Evolutionary conservation across 2,329 filamentous ascomycete species (phyloP).

Genomic region (Magnaporthiopsis incrustans): DNA sequence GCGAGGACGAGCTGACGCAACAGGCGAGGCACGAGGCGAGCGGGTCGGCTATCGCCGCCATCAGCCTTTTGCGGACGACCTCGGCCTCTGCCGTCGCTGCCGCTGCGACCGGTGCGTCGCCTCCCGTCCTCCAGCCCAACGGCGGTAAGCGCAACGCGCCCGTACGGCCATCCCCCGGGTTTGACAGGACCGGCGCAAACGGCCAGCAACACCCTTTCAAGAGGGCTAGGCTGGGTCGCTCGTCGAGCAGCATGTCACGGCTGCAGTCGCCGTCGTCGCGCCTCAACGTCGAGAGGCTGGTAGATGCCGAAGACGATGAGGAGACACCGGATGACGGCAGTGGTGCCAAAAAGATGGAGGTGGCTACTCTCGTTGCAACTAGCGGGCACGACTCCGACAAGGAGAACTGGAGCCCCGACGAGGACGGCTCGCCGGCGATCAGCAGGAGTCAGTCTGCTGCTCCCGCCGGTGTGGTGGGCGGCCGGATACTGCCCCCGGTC

Average conservation of each 20-base stretch:
- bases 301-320: conserved; percentile 19
- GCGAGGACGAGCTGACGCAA: conserved; percentile 61
- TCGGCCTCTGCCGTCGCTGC: conserved; percentile 36
- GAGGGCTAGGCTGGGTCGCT: conserved; percentile 53
- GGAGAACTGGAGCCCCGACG: conserved; percentile 72
- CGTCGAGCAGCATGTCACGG: conserved; percentile 54
- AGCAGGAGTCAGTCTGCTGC: neutral
- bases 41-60: conserved; percentile 73
- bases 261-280: conserved; percentile 36
- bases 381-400: conserved; percentile 77
- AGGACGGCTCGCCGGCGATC: conserved; percentile 30
- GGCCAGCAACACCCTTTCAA: conserved; percentile 35
- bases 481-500: conserved; percentile 14
- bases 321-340: conserved; percentile 28
- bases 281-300: conserved; percentile 10
- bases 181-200: conserved; percentile 15
- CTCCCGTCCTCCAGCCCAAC: conserved; percentile 41
- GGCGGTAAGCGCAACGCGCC: conserved; percentile 56
- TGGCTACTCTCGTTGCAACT: conserved; percentile 31
- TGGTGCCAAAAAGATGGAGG: conserved; percentile 30
- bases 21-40: conserved; percentile 71
- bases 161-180: conserved; percentile 14
- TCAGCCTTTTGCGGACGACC: conserved; percentile 69
- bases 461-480: neutral
- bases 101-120: conserved; percentile 29